A percentile compares a stretch with the other conserved stretches of the same genome.
phyloP scores from a whole-genome alignment of 306 rosid genomes.

The Acmispon strigosus region DNA sequence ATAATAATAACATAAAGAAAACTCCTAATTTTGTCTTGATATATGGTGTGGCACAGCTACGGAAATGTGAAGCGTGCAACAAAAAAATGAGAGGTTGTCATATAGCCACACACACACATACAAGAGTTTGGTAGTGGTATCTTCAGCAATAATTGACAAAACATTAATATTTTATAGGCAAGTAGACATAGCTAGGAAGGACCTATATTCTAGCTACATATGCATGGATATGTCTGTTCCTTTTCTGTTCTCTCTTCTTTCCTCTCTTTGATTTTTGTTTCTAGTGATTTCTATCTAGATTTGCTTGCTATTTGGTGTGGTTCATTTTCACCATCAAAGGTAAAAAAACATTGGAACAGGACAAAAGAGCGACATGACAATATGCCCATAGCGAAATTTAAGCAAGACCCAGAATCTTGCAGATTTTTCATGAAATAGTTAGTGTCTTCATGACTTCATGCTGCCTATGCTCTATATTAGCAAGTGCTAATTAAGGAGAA shows the following conservation, averaged over 20 bases:
- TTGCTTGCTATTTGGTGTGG: background rate
- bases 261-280: background rate
- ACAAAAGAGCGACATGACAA: constrained; percentile 13
- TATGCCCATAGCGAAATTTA: constrained; percentile 13
- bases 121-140: constrained; percentile 7
- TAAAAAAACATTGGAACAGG: background rate
- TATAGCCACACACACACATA: background rate
- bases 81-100: background rate
- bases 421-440: constrained; percentile 6
- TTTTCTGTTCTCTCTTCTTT: background rate
- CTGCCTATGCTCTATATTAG: no score
- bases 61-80: constrained; percentile 2
- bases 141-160: constrained; percentile 23
- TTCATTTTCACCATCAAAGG: background rate
- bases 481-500: no score
- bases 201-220: background rate
- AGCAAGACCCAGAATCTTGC: constrained; percentile 36
- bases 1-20: background rate
- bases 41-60: background rate
- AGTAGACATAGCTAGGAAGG: background rate
- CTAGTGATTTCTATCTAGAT: background rate
- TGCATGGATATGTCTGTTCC: background rate
- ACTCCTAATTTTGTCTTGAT: background rate
- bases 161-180: constrained; percentile 7
- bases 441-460: background rate